phyloP scores from a whole-genome alignment of 306 rosid species.

The Begonia peltatifolia region DNA sequence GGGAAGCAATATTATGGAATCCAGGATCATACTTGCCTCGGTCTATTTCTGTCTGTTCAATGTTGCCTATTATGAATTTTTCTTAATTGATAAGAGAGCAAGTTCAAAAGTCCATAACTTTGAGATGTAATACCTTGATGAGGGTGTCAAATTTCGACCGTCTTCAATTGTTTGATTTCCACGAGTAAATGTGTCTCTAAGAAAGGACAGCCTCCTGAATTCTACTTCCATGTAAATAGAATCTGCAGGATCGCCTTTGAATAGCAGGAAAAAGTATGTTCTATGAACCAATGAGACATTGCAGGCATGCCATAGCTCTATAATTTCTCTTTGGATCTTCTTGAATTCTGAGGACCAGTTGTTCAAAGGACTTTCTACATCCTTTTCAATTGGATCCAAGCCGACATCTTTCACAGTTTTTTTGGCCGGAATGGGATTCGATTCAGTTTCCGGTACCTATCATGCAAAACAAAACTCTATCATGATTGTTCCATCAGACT shows the following conservation, averaged over 20 bases:
- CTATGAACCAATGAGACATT: conserved; percentile 3
- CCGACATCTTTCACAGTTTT: conserved; percentile 62
- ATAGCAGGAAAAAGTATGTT: conserved; percentile 1
- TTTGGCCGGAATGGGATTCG: conserved; percentile 9
- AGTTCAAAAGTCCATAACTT: no score
- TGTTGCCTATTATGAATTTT: no score
- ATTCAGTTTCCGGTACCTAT: conserved; percentile 34
- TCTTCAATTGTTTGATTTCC: background rate
- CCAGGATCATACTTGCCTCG: no score
- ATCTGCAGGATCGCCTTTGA: conserved; percentile 2
- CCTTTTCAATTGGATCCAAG: conserved; percentile 55
- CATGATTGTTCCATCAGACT: no score
- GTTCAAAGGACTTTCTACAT: conserved; percentile 32
- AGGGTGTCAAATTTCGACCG: background rate
- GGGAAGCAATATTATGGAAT: no score
- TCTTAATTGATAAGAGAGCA: no score
- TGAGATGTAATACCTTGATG: conserved; percentile 2
- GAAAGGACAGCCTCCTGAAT: conserved; percentile 1
- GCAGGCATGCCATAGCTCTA: conserved; percentile 3
- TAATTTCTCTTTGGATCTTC: background rate
- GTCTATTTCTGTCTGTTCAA: no score
- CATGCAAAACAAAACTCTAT: conserved; percentile 5
- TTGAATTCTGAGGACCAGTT: conserved; percentile 44
- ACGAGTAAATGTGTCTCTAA: background rate
- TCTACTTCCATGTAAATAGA: conserved; percentile 4